Evolutionary conservation across 805 yeast genomes (phyloP), one percentile per base, ranked within the genome.

Genomic region (Lipomyces sp.): DNA sequence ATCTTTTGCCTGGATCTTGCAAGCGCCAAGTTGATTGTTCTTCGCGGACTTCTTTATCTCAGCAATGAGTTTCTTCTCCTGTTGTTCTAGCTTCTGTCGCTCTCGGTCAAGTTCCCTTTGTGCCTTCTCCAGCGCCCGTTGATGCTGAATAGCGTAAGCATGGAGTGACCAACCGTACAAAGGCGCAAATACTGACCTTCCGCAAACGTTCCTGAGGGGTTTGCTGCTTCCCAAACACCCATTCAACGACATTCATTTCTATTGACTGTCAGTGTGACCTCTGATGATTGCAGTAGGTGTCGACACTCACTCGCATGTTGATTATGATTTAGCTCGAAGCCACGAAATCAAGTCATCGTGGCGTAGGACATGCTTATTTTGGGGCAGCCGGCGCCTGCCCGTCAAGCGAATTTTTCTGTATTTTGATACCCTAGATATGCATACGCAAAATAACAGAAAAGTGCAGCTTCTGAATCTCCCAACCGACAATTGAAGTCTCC

Each of bases 191-290:
- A 37, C 54, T 63, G 73, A 81, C 84, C 72, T 87, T 93, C 70
- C 97, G 86, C 75, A 94, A 84, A 77, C 92, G 84, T 79, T 94
- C 99, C 76, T 92, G 98, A 10, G 98, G 98, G 53, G 98, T 92
- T 69, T 90, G 80, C 76, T 88, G 85, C 82, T 91, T 90, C 6
- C 99, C 98, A 79, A 95, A 95, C 37, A 90, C 91, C 98, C 98
- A 94, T 75, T 92, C 96, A 71, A 94, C 85, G 73, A 88, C 75
- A 73, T 85, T 84, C 89, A 87, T 86, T 24, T 45, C 24, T 24
- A 24, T 24, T 24, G 24, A 24, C 24, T 24, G 24, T 24, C 24
- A 24, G 24, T 24, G 24, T 24, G 24, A 24, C 24, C 24, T 24
- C 24, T 35, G 39, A 35, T 35, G 39, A 35, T 35, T 35, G 39